Base-by-base conservation (phyloP, 202 grass and related monocot genomes). In the Bolboschoenoplectus hybrid region DNA sequence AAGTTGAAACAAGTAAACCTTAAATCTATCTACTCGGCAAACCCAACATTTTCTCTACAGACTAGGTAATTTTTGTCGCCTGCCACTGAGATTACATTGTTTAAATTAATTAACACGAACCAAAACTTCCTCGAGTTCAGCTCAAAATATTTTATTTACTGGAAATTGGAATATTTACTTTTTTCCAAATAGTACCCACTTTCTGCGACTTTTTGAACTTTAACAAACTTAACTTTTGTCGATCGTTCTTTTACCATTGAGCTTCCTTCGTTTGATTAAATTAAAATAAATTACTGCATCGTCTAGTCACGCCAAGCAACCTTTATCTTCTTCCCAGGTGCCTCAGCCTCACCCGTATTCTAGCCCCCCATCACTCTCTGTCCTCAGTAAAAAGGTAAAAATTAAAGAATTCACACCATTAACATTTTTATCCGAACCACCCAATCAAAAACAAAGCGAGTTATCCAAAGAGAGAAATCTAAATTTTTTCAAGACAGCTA, bases 251-350 rank as follows among this genome's bases (percentile, higher is more conserved):
- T 5, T 2, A 44, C 43, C 60, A 3, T 34, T 7, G 16, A 84
- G 36, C 2, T 5, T 40, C 1, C 5, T 16, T 68, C 3, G 65
- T 68, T 68, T 68, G 36, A 16, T 13, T 40, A 7, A 41, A 26
- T 68, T n/a, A 32, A 26, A 70, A 55, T 84, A 84, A 84, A 70
- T 63, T 68, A 70, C 13, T 41, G 20, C 46, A 52, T 73, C 35
- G 87, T 77, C 61, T 69, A 40, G 74, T 84, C 90, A 94, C 74
- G 78, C 82, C 73, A 53, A 62, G 67, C 51, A 1, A 2, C 84
- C 85, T 92, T 92, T 90, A 90, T 74, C 88, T 26, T 80, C 77
- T 89, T 87, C 76, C 77, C 82, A 89, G 56, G 92, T 65, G 69
- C 53, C 43, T 67, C 51, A 16, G 68, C 17, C 8, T 17, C 6